Evolutionary conservation across 495 filamentous ascomycete species (phyloP).

Genomic region (Podospora pseudocomata): DNA sequence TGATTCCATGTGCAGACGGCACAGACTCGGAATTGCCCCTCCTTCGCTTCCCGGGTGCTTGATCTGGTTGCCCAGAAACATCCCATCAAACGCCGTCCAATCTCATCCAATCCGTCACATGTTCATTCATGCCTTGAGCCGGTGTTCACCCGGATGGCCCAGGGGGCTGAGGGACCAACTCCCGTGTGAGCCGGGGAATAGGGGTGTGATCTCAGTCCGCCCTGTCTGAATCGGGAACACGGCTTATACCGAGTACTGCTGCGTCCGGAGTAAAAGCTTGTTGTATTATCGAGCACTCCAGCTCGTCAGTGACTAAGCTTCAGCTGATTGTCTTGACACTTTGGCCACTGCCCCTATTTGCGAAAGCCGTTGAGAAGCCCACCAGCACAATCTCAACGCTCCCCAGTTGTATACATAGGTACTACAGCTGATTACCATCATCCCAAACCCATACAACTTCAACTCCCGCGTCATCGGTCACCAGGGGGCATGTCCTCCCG

Average conservation of each 20-base stretch:
- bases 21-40: slow-evolving; percentile 4
- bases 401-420: background rate
- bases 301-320: background rate
- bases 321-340: background rate
- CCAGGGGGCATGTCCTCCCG: background rate
- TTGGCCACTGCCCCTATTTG: background rate
- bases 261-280: background rate
- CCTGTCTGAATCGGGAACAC: background rate
- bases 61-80: slow-evolving; percentile 6
- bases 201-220: background rate
- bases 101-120: slow-evolving; percentile 3
- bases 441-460: background rate
- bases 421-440: background rate
- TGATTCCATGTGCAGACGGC: slow-evolving; percentile 3
- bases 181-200: slow-evolving; percentile 1
- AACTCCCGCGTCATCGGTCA: background rate
- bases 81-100: background rate
- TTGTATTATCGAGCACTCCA: background rate
- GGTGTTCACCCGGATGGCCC: background rate
- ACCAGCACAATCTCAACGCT: background rate
- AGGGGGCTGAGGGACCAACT: slow-evolving; percentile 1
- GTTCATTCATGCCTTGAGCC: slow-evolving; percentile 5
- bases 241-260: background rate
- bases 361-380: background rate
- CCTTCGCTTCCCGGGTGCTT: slow-evolving; percentile 8